phyloP scores from a whole-genome alignment of 2,329 filamentous ascomycete species.

The Botryotinia globosa region DNA sequence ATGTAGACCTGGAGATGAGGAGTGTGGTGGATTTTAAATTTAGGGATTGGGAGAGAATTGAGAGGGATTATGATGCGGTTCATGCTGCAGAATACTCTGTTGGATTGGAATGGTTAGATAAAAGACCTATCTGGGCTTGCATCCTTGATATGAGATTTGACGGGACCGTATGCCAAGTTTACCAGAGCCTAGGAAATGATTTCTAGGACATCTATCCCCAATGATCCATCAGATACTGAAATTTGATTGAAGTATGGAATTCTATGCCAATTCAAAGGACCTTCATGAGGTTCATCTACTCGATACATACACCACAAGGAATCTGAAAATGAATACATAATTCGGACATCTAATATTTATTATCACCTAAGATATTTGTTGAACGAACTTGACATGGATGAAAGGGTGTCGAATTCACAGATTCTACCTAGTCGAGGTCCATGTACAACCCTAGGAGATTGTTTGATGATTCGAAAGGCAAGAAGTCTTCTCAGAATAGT shows the following conservation, averaged over 20 bases:
- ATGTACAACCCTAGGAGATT: background rate
- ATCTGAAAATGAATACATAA: background rate
- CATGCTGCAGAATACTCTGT: background rate
- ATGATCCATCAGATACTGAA: background rate
- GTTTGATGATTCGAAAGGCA: background rate
- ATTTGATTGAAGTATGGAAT: background rate
- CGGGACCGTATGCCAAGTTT: background rate
- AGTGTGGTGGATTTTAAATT: slow-evolving; percentile 16
- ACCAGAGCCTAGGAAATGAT: background rate
- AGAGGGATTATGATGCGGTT: background rate
- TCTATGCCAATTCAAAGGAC: background rate
- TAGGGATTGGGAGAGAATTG: background rate
- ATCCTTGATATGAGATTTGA: background rate
- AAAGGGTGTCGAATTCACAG: background rate
- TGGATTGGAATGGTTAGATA: background rate
- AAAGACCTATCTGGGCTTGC: background rate
- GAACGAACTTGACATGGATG: background rate
- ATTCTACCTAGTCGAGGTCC: background rate
- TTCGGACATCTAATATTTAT: background rate
- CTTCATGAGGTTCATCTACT: background rate
- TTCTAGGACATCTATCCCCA: background rate
- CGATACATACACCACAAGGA: background rate
- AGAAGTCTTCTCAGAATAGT: background rate
- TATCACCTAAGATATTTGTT: background rate
- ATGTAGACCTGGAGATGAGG: slow-evolving; percentile 15